phyloP scores from a whole-genome alignment of 2,329 filamentous ascomycete species.

The Aureobasidium subglaciale region DNA sequence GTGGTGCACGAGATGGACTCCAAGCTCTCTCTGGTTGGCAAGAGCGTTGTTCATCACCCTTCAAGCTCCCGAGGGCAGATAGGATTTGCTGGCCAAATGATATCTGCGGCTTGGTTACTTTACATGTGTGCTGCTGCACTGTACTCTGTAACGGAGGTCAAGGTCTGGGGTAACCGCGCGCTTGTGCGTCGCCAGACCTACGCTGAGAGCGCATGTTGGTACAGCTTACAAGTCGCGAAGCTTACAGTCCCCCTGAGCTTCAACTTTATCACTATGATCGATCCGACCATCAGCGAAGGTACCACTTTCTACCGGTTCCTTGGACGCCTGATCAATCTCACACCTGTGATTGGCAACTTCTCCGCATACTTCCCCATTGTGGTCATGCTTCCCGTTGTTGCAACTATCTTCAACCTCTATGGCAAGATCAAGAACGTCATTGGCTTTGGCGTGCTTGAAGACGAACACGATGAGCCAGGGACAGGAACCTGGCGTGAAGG shows the following conservation, averaged over 20 bases:
- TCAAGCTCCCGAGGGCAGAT: slow-evolving; percentile 65
- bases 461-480: slow-evolving; percentile 54
- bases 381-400: slow-evolving; percentile 75
- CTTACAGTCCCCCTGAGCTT: slow-evolving; percentile 88
- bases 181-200: slow-evolving; percentile 87
- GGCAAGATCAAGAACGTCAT: slow-evolving; percentile 68
- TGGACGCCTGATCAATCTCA: slow-evolving; percentile 74
- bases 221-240: slow-evolving; percentile 83
- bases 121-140: slow-evolving; percentile 95
- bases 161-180: slow-evolving; percentile 94
- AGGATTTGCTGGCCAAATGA: slow-evolving; percentile 77
- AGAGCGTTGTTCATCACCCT: slow-evolving; percentile 68
- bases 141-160: slow-evolving; percentile 81
- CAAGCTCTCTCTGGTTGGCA: slow-evolving; percentile 62
- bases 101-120: slow-evolving; percentile 79
- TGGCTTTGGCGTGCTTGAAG: slow-evolving; percentile 72
- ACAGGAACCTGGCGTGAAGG: slow-evolving; percentile 90
- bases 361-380: slow-evolving; percentile 84
- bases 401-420: slow-evolving; percentile 85
- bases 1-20: slow-evolving; percentile 73
- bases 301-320: slow-evolving; percentile 87
- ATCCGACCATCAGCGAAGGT: slow-evolving; percentile 60
- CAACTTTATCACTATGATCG: slow-evolving; percentile 92
- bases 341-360: slow-evolving; percentile 73
- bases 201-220: slow-evolving; percentile 91